Base-by-base conservation (phyloP, 805 yeast species). In the Zygosaccharomyces lentus region DNA sequence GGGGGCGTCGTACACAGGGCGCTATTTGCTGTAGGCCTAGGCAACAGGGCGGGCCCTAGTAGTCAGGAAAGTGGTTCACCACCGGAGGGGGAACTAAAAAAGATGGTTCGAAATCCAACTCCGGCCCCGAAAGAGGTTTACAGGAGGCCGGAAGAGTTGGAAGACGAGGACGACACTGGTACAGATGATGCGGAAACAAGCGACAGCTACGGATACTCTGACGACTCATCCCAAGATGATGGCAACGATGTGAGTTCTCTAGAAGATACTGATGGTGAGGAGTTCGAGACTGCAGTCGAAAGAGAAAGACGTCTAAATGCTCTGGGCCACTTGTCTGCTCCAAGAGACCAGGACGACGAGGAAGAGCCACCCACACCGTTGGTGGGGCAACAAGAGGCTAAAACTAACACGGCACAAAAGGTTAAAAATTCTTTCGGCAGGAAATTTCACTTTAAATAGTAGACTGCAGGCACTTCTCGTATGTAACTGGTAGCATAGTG, bases 241-340 rank as follows among this genome's bases (percentile, higher is more conserved):
- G 66, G 55, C 6, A 62, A 48, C 2, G 51, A 50, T 7, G 60
- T 9, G 15, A 26, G 10, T 3, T 45, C 10, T 56, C 47, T 40
- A 44, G 45, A 12, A 57, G 37, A 4, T 43, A 47, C 7, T 51
- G 52, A 49, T 7, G 62, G 51, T 17, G 59, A 48, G 25, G 65
- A 65, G 29, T 53, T 55, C 2, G 90, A 84, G 60, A 82, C 88
- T 0, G 82, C 72, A n/a, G 78, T 80, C 19, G 90, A 84, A 61
- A 74, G 77, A 46, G 69, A 71, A 32, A 75, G 90, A 55, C 72
- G 90, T 48, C 62, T 84, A 46, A 76, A 77, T 4, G 83, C 83
- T 0, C 64, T 78, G 49, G 82, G 83, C 2, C 62, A 65, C 37
- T 59, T 64, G 17, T 56, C 66, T 6, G 70, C 67, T 3, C 64